Evolutionary conservation across 345 rosid genomes (phyloP), one percentile per base, ranked within the genome.

Genomic region (Syzygium grande): DNA sequence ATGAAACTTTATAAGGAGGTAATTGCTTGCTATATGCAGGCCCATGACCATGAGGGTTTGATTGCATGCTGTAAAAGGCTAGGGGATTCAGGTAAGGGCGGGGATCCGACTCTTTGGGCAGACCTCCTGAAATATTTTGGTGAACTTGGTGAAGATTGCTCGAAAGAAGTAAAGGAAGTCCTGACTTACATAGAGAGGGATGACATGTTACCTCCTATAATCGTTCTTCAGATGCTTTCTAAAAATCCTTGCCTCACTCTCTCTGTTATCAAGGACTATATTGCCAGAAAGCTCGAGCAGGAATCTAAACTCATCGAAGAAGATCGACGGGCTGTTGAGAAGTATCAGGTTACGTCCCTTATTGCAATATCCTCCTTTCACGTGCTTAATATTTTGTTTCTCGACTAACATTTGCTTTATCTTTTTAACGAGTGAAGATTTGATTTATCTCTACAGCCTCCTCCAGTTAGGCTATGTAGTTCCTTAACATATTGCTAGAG

Each of bases 41-140:
- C 93, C 87, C 98, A 98, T 91, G 98, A 98, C 87, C 99, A 98
- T 52, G 96, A 94, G 87, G 99, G 99, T 88, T 90, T 98, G 90
- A 98, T 98, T 89, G 96, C 96, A 23, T 96, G 99, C 91, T 98
- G 99, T 93, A 96, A 94, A 95, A 94, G 94, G 92, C 93, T 98
- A 63, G 99, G 99, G 86, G 97, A 94, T 93, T 96, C 98, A 55
- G 95, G 94, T 49, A 95, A 93, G 89, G 99, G 98, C 88, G 98
- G 99, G 84, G 99, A 98, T 85, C 93, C 98, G 8, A 89, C 99
- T 90, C 99, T 98, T 86, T 98, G 99, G 99, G 99, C 98, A 84
- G 99, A 98, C 92, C 93, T 98, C 89, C 93, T 98, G 79, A 98
- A 97, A 90, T 96, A 98, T 92, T 98, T 96, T 92, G 99, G 99